Conservation (phyloP, 2,329 filamentous ascomycete genomes). For the Chrysoporthe deuterocubensis region DNA sequence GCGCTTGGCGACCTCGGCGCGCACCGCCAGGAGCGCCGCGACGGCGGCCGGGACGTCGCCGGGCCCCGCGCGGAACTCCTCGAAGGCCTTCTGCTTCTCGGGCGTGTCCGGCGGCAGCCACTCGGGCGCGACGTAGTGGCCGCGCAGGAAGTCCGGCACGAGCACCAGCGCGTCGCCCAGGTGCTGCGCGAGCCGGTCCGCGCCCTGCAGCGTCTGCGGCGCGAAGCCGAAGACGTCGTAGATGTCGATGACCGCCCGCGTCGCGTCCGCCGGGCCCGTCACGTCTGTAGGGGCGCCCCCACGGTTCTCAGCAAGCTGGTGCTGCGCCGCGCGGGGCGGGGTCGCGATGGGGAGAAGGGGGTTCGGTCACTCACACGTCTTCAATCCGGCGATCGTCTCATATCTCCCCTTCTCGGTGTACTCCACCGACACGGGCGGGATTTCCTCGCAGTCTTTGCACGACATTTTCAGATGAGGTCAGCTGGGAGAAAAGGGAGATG, state of each 20-base stretch:
- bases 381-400: constrained; percentile 44
- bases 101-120: constrained; percentile 47
- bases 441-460: constrained; percentile 38
- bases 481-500: too few species aligned
- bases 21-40: constrained; percentile 38
- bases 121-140: constrained; percentile 37
- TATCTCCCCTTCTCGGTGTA: constrained; percentile 48
- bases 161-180: constrained; percentile 45
- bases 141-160: constrained; percentile 46
- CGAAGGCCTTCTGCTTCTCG: constrained; percentile 45
- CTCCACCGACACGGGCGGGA: constrained; percentile 43
- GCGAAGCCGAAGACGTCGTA: constrained; percentile 54
- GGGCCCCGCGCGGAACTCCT: constrained; percentile 38
- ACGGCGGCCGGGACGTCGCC: constrained; percentile 38
- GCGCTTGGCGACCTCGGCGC: constrained; percentile 37
- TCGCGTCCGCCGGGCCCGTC: constrained; percentile 39
- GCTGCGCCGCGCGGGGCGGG: too few species aligned
- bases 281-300: constrained; percentile 38
- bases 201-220: constrained; percentile 52
- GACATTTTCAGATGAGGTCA: constrained; percentile 26
- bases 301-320: constrained; percentile 7
- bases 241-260: constrained; percentile 47
- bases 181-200: constrained; percentile 47
- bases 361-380: constrained; percentile 43
- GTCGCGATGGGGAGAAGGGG: too few species aligned